These are phyloP conservation scores for Tylopilus sp. DNA, from an alignment of 768 basidiomycete species.

Conservation along the genomic window DNA sequence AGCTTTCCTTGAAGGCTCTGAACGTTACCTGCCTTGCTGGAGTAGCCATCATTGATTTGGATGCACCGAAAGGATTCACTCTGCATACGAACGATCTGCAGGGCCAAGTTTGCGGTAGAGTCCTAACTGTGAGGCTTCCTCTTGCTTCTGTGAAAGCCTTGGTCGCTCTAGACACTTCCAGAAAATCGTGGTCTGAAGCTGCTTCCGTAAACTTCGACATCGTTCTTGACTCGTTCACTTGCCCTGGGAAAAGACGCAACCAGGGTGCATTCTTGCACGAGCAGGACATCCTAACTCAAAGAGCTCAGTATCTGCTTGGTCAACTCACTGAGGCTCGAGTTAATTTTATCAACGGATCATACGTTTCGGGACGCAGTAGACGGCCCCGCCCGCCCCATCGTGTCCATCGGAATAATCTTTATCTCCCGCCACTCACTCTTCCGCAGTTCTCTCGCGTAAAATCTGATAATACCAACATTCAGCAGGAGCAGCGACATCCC, in stretches of 20 bases:
- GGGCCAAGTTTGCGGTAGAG: slow-evolving; percentile 60
- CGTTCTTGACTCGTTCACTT: slow-evolving; percentile 66
- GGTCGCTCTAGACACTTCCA: slow-evolving; percentile 37
- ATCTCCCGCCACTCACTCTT: slow-evolving; percentile 40
- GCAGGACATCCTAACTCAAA: slow-evolving; percentile 69
- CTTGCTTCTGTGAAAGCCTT: slow-evolving; percentile 48
- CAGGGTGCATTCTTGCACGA: slow-evolving; percentile 66
- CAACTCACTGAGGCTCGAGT: slow-evolving; percentile 21
- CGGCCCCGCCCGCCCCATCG: slow-evolving; percentile 10
- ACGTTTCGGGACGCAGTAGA: background rate
- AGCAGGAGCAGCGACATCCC: slow-evolving; percentile 5
- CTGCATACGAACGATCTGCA: slow-evolving; percentile 76
- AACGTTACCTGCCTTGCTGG: slow-evolving; percentile 56
- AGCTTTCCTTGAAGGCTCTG: slow-evolving; percentile 52
- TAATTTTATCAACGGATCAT: background rate
- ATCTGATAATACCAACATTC: background rate
- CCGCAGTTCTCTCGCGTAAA: slow-evolving; percentile 21
- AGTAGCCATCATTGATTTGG: slow-evolving; percentile 50
- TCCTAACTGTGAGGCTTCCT: slow-evolving; percentile 59
- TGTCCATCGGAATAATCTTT: slow-evolving; percentile 49
- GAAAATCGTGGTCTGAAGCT: slow-evolving; percentile 65
- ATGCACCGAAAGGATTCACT: slow-evolving; percentile 55
- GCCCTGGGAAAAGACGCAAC: slow-evolving; percentile 50
- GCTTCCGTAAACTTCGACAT: slow-evolving; percentile 50
- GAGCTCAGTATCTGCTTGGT: slow-evolving; percentile 54